A percentile compares a stretch with the other conserved stretches of the same genome.
These are phyloP conservation scores for Fusarium sp. DNA, from an alignment of 2,329 filamentous ascomycete species.

Conservation along the genomic window DNA sequence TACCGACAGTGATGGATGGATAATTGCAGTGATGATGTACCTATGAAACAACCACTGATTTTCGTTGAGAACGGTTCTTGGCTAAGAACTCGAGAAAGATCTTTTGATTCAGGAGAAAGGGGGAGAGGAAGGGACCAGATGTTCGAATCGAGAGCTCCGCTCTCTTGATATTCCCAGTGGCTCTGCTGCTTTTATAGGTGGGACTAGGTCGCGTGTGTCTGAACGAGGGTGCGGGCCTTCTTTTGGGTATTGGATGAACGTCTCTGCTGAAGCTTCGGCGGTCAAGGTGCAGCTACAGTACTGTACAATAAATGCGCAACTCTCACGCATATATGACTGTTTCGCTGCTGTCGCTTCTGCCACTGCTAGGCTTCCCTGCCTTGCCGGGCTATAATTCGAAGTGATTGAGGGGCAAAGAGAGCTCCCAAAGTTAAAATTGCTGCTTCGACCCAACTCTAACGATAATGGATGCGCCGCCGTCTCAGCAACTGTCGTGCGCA, in stretches of 20 bases:
- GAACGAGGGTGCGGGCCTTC: background rate
- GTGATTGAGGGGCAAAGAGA: background rate
- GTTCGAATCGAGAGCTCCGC: background rate
- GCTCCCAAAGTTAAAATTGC: background rate
- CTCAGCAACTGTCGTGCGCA: constrained; percentile 3
- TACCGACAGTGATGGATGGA: background rate
- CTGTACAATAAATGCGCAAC: background rate
- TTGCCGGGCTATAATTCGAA: background rate
- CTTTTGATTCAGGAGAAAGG: background rate
- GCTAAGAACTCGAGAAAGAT: background rate
- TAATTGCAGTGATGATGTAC: background rate
- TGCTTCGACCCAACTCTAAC: constrained; percentile 7
- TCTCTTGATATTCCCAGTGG: background rate
- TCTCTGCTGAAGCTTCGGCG: constrained; percentile 1
- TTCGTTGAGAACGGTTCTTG: background rate
- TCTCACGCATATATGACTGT: constrained; percentile 17
- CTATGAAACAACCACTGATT: background rate
- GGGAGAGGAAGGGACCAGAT: background rate
- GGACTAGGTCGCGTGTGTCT: constrained; percentile 5
- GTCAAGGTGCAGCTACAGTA: constrained; percentile 1
- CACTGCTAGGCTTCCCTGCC: background rate
- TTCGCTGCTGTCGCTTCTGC: background rate
- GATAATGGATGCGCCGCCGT: constrained; percentile 3
- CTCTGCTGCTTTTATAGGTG: background rate
- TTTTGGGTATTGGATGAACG: constrained; percentile 2